phyloP scores from a whole-genome alignment of 306 rosid species.

The Dalbergia oliveri region DNA sequence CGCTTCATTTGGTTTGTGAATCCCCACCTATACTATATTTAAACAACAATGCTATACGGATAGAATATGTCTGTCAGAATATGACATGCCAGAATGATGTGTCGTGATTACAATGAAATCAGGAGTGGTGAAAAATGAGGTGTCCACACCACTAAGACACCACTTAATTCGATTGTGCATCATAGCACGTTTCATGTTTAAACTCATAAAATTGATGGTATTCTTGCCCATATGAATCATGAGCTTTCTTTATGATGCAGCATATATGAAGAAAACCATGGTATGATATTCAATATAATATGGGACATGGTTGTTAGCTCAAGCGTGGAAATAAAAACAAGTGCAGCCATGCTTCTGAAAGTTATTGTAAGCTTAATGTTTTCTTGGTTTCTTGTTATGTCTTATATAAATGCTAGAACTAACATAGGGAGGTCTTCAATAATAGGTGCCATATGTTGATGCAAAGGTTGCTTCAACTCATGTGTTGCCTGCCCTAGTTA shows the following conservation, averaged over 20 bases:
- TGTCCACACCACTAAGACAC: no score
- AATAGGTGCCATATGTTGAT: conserved; percentile 80
- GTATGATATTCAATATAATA: conserved; percentile 72
- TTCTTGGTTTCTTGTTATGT: conserved; percentile 41
- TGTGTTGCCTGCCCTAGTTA: conserved; percentile 84
- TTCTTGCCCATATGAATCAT: conserved; percentile 33
- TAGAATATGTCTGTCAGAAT: no score
- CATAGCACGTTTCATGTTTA: background rate
- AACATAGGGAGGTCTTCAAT: conserved; percentile 42
- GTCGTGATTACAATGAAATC: background rate
- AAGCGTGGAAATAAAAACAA: conserved; percentile 66
- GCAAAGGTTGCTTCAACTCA: conserved; percentile 81
- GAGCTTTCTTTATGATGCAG: conserved; percentile 62
- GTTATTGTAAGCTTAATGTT: conserved; percentile 66
- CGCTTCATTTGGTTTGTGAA: conserved; percentile 90
- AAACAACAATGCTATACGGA: background rate
- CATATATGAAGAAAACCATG: conserved; percentile 77
- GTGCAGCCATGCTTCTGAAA: conserved; percentile 77
- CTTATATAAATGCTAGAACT: conserved; percentile 38
- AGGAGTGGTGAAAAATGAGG: no score
- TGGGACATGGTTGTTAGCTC: conserved; percentile 97
- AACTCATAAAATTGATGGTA: conserved; percentile 28
- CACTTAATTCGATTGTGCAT: no score
- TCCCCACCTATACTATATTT: conserved; percentile 2
- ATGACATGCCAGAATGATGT: background rate